phyloP scores from a whole-genome alignment of 192 early-diverging fungal genomes.

The Coemansia sp. region DNA sequence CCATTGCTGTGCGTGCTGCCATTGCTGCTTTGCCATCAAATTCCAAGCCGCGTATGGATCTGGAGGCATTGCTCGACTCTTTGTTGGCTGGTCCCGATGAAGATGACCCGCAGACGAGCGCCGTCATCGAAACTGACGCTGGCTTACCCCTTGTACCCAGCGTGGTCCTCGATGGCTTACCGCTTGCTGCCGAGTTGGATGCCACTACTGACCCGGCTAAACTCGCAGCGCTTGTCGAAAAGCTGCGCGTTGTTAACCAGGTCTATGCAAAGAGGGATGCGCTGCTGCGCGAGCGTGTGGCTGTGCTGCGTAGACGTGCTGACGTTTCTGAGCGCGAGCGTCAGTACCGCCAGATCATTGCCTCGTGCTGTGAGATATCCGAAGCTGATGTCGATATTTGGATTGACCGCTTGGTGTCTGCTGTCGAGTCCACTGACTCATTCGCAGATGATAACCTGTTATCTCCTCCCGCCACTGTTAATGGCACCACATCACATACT shows the following conservation, averaged over 20 bases:
- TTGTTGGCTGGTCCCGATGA: constrained; percentile 19
- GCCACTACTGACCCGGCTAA: constrained; percentile 29
- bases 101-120: not conserved
- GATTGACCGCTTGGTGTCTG: constrained; percentile 71
- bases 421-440: constrained; percentile 64
- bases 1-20: constrained; percentile 39
- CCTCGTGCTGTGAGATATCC: constrained; percentile 79
- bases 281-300: constrained; percentile 62
- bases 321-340: constrained; percentile 68
- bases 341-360: constrained; percentile 82
- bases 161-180: not conserved
- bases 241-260: constrained; percentile 46
- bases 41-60: constrained; percentile 34
- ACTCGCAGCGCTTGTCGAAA: constrained; percentile 35
- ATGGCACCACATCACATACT: not conserved
- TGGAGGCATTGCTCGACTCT: constrained; percentile 30
- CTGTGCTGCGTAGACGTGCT: constrained; percentile 49
- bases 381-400: constrained; percentile 78
- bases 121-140: not conserved
- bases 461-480: not conserved
- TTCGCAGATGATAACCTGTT: constrained; percentile 8
- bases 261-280: constrained; percentile 49
- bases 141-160: constrained; percentile 26
- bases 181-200: constrained; percentile 15
- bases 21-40: constrained; percentile 32